These are phyloP conservation scores for Sanghuangporus weigelae DNA, from an alignment of 1,284 basidiomycete species.

Conservation along the genomic window DNA sequence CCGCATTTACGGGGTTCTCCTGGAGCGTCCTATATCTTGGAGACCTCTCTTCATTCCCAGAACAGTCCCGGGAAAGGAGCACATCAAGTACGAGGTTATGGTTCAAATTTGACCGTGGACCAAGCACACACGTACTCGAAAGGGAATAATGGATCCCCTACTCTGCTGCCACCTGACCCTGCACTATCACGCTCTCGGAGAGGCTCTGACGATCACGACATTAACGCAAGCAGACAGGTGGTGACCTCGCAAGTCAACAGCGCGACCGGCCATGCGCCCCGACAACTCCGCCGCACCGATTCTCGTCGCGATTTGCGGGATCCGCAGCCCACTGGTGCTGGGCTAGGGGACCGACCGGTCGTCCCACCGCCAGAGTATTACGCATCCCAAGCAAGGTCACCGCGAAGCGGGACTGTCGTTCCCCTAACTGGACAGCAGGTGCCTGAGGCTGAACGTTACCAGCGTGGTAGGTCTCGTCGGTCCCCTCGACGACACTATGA, in stretches of 20 bases:
- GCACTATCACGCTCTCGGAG: not conserved
- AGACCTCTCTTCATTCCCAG: not conserved
- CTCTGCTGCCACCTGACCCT: conserved; percentile 2
- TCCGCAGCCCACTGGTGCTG: not conserved
- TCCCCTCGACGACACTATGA: conserved; percentile 2
- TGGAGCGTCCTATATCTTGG: not conserved
- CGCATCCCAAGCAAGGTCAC: not conserved
- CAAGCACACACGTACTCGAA: not conserved
- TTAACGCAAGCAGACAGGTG: not conserved
- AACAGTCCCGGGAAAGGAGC: not conserved
- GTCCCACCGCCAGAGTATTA: not conserved
- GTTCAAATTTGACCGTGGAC: not conserved
- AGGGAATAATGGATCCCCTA: not conserved
- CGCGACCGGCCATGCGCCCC: not conserved
- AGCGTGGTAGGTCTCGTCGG: conserved; percentile 3
- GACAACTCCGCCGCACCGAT: conserved; percentile 1
- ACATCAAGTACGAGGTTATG: not conserved
- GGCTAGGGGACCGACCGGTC: not conserved
- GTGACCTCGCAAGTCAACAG: not conserved
- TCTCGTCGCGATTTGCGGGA: conserved; percentile 5
- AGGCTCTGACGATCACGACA: conserved; percentile 4
- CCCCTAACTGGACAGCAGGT: not conserved
- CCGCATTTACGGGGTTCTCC: conserved; percentile 1
- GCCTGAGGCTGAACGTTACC: not conserved
- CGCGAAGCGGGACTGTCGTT: not conserved